Percentiles rank a stretch among this genome's conserved stretches.
Evolutionary conservation across 768 basidiomycete genomes (phyloP).

Genomic region (Pulveroboletus sp.): DNA sequence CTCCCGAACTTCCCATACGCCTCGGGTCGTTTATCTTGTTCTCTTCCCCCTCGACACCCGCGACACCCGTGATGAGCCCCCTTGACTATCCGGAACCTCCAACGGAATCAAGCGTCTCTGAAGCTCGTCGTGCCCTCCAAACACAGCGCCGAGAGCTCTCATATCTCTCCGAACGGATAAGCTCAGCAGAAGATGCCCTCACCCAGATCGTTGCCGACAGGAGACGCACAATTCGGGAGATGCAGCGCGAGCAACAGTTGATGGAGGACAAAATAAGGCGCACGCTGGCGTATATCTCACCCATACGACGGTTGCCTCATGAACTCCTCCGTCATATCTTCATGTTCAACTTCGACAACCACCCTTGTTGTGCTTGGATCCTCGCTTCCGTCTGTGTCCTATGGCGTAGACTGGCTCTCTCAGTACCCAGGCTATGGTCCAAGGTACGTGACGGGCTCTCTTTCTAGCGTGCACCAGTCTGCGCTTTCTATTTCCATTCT

Average conservation of each 20-base stretch:
- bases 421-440: constrained; percentile 71
- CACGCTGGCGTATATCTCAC: constrained; percentile 64
- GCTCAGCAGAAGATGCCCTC: constrained; percentile 49
- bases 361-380: constrained; percentile 74
- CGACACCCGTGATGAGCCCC: constrained; percentile 26
- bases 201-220: constrained; percentile 55
- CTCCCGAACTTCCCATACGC: constrained; percentile 22
- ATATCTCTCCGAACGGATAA: constrained; percentile 44
- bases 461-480: background rate
- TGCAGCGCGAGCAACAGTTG: constrained; percentile 44
- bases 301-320: constrained; percentile 63
- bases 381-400: constrained; percentile 61
- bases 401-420: constrained; percentile 62
- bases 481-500: constrained; percentile 2
- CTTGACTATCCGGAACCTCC: constrained; percentile 51
- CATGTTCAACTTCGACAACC: constrained; percentile 58
- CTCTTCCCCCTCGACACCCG: constrained; percentile 10
- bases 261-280: constrained; percentile 47
- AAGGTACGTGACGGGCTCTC: constrained; percentile 46
- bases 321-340: constrained; percentile 76
- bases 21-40: constrained; percentile 8
- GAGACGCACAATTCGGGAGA: constrained; percentile 46
- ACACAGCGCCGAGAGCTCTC: constrained; percentile 22
- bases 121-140: constrained; percentile 47
- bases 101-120: constrained; percentile 46